A percentile compares a stretch with the other conserved stretches of the same genome.
These are phyloP conservation scores for Blepharisma undulans DNA, from an alignment of 169 alveolate species.

Conservation along the genomic window DNA sequence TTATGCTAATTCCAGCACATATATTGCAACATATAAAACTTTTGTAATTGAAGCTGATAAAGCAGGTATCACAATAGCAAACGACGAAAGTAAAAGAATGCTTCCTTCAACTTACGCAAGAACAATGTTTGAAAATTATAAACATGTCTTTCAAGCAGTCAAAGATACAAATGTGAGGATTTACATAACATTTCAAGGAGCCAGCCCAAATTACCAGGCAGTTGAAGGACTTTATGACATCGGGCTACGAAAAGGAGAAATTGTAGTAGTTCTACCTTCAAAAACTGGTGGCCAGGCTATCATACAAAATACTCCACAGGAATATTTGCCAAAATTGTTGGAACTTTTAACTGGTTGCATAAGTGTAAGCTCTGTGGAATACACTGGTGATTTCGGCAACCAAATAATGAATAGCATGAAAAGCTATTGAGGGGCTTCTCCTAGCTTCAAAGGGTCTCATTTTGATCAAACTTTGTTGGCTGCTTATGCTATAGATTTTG, in stretches of 20 bases:
- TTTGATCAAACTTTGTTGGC: neutral
- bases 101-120: neutral
- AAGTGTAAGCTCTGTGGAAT: neutral
- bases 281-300: neutral
- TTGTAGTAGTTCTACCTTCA: neutral
- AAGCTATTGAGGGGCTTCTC: neutral
- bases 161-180: neutral
- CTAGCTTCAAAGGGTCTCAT: neutral
- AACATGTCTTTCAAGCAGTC: neutral
- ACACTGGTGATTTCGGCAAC: neutral
- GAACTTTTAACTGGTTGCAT: neutral
- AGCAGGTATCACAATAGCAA: neutral
- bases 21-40: neutral
- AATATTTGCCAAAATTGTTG: neutral
- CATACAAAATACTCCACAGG: neutral
- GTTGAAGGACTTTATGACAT: conserved; percentile 29
- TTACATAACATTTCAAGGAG: neutral
- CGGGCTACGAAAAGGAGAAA: conserved; percentile 23
- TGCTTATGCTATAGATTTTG: neutral
- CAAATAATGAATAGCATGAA: neutral
- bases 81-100: neutral
- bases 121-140: neutral
- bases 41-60: neutral
- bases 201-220: neutral
- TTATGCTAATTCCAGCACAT: neutral